Conservation (phyloP, 148 eudicot genomes). For the Rhododendron ferrugineum region DNA sequence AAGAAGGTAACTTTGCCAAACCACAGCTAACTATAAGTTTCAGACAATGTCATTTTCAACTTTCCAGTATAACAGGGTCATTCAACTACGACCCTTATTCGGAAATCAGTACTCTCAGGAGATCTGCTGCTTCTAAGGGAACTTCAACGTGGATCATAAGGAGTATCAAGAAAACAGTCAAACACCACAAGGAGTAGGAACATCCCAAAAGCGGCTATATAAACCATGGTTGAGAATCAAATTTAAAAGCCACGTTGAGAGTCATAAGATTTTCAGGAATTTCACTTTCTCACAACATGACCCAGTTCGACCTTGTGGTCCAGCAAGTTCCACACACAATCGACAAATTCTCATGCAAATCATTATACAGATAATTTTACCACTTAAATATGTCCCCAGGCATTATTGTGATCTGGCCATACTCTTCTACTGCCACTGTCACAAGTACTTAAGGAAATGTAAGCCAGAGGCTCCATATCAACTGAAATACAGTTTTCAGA, state of each 20-base stretch:
- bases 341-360: not conserved
- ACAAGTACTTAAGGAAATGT: slow-evolving; percentile 3
- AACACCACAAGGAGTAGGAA: not conserved
- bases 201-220: not conserved
- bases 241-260: not conserved
- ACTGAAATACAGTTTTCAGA: not conserved
- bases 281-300: too few species aligned
- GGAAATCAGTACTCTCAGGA: not conserved
- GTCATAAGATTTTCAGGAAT: too few species aligned
- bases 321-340: not conserved
- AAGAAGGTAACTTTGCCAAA: not conserved
- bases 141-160: not conserved
- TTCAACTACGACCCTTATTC: not conserved
- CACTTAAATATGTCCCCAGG: not conserved
- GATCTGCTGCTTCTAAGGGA: not conserved
- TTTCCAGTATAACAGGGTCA: not conserved
- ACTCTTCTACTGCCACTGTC: not conserved
- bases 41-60: not conserved
- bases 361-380: not conserved
- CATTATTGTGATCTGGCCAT: not conserved
- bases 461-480: slow-evolving; percentile 2
- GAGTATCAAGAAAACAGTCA: not conserved
- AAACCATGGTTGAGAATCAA: not conserved
- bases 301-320: not conserved
- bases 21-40: not conserved